Evolutionary conservation across 225 moss, liverwort and hornwort species (phyloP), one percentile per base, ranked within the genome.

Genomic region (Neckera pumila): DNA sequence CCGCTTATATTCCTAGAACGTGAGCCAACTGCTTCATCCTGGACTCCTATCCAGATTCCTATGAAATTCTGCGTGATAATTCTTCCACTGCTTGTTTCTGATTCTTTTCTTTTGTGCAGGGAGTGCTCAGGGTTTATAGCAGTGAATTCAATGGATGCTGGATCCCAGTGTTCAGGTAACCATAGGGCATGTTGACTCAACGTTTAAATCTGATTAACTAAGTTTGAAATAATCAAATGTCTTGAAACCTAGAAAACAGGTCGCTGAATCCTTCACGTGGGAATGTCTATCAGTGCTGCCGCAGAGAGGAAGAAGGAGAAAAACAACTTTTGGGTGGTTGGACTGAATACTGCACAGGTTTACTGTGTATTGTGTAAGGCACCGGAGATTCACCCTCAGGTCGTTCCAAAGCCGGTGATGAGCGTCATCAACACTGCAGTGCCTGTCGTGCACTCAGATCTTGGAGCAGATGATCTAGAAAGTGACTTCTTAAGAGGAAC

Each of bases 401-500:
- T 92, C 57, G 90, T 93, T 83, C 96, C 97, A 14, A 98, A 95
- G 88, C 98, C 98, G 38, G 94, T 98, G 31, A 92, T 98, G 72
- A 93, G 92, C 66, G 92, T 95, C 60, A 81, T 96, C 84, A 93
- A 91, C 74, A 95, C 93, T 43, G 81, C 92, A 76, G 88, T 98
- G 86, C 98, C 98, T 64, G 92, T 97, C 26, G 95, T 92, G 69
- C 96, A 95, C 83, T 98, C 98, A 43, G 98, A 98, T 66, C 92
- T 98, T 51, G 98, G 96, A 89, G 97, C 98, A 69, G 94, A 93
- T 84, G 95, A 95, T 75, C 83, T 98, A 81, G 98, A 98, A 91
- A 95, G 95, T 72, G 95, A 97, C 38, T 93, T 96, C 79, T 83
- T 96, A 79, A 86, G 92, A 85, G 94, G 94, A 80, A 93, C 94